Percentiles rank a stretch among this genome's conserved stretches.
phyloP scores from a whole-genome alignment of 495 filamentous ascomycete species.

The Penicillium robsamsonii region DNA sequence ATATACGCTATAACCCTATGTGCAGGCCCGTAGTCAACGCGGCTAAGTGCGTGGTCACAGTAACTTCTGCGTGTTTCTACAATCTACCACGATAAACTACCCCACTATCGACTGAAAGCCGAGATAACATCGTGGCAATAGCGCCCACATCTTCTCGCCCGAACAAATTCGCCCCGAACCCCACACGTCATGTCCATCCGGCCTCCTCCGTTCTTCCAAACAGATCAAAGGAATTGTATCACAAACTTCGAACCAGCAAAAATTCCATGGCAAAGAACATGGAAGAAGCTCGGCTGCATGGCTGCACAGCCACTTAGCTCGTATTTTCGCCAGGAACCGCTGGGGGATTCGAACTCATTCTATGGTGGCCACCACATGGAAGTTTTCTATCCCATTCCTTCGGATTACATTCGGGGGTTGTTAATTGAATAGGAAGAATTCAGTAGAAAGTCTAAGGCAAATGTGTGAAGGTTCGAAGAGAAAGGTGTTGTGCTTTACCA shows the following conservation, averaged over 20 bases:
- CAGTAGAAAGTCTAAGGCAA: neutral
- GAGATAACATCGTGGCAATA: conserved; percentile 17
- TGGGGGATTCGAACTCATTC: neutral
- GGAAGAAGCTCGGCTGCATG: conserved; percentile 7
- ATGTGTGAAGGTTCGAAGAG: too few relatives aligned
- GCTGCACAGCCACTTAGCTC: conserved; percentile 9
- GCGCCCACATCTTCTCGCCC: neutral
- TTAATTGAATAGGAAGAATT: neutral
- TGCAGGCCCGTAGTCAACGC: neutral
- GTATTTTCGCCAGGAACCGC: conserved; percentile 6
- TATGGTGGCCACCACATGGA: conserved; percentile 9
- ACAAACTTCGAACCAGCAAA: neutral
- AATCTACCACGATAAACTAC: neutral
- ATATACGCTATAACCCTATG: neutral
- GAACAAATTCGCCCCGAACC: neutral
- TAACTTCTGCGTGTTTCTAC: conserved; percentile 10
- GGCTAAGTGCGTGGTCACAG: neutral
- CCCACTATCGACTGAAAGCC: neutral
- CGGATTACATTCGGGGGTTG: neutral
- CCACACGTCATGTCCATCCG: conserved; percentile 20
- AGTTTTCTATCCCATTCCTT: neutral
- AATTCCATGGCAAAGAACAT: conserved; percentile 10
- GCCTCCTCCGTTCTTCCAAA: conserved; percentile 16
- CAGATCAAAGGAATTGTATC: neutral
- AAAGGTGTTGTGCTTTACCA: neutral